Percentiles rank a stretch among this genome's conserved stretches.
These are phyloP conservation scores for Mycena maculata DNA, from an alignment of 768 basidiomycete species.

Conservation along the genomic window DNA sequence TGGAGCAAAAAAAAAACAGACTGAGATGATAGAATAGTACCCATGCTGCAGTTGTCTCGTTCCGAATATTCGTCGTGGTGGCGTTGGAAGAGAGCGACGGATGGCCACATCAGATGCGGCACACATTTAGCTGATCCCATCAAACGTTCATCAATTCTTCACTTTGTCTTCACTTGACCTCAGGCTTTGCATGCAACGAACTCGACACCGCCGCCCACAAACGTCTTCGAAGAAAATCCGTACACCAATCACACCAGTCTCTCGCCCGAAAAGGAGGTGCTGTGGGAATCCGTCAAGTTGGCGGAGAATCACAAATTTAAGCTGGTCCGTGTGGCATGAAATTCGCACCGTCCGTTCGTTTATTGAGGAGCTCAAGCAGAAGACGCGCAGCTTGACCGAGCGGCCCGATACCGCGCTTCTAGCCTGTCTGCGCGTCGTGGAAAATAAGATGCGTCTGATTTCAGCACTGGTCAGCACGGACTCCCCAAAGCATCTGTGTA, in stretches of 20 bases:
- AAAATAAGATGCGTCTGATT: constrained; percentile 95
- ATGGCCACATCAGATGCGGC: too few species aligned
- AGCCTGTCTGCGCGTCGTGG: constrained; percentile 79
- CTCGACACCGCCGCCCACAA: constrained; percentile 43
- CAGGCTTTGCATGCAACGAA: too few species aligned
- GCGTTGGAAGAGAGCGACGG: too few species aligned
- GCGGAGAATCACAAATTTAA: constrained; percentile 84
- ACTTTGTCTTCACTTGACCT: too few species aligned
- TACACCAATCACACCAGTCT: constrained; percentile 79
- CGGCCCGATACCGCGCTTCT: constrained; percentile 85
- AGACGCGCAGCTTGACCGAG: constrained; percentile 77
- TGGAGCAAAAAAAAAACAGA: too few species aligned
- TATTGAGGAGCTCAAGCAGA: constrained; percentile 64
- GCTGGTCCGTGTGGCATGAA: constrained; percentile 63
- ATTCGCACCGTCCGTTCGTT: too few species aligned
- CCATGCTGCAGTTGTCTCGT: too few species aligned
- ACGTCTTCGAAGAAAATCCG: constrained; percentile 72
- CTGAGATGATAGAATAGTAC: too few species aligned
- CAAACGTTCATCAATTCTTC: too few species aligned
- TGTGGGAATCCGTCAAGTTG: constrained; percentile 95
- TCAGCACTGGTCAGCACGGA: constrained; percentile 79
- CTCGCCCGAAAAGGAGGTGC: constrained; percentile 78
- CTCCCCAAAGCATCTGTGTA: constrained; percentile 41
- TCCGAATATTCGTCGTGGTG: too few species aligned
- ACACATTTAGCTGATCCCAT: too few species aligned